Percentiles rank a stretch among this genome's conserved stretches.
phyloP scores from a whole-genome alignment of 1,284 basidiomycete genomes.

The Ustilago xerochloae region DNA sequence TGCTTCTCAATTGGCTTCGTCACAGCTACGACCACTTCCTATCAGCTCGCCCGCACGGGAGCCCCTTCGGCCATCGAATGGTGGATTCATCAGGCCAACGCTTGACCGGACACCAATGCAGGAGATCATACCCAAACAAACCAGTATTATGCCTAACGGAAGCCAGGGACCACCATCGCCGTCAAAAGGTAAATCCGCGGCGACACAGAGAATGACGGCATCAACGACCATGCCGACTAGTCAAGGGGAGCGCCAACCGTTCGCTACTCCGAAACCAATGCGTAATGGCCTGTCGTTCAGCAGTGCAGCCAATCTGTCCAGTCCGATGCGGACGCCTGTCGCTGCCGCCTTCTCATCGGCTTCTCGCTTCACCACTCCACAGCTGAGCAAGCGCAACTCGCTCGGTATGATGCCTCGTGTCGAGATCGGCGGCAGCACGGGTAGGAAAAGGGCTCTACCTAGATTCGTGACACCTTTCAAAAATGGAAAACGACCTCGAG shows the following conservation, averaged over 20 bases:
- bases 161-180: not conserved
- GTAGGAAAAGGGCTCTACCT: slow-evolving; percentile 27
- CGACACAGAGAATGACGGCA: not conserved
- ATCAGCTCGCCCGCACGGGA: not conserved
- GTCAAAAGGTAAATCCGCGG: not conserved
- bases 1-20: slow-evolving; percentile 15
- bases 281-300: slow-evolving; percentile 1
- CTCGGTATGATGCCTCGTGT: slow-evolving; percentile 45
- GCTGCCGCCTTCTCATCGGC: not conserved
- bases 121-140: slow-evolving; percentile 22
- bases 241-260: slow-evolving; percentile 9
- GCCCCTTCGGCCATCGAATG: not conserved
- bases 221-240: not conserved
- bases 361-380: slow-evolving; percentile 30
- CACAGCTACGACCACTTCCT: not conserved
- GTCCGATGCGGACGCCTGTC: slow-evolving; percentile 15
- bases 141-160: not conserved
- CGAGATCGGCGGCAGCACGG: slow-evolving; percentile 24
- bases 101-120: slow-evolving; percentile 18
- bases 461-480: slow-evolving; percentile 59
- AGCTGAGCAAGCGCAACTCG: slow-evolving; percentile 34
- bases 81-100: not conserved
- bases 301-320: slow-evolving; percentile 3
- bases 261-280: slow-evolving; percentile 20
- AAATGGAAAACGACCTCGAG: slow-evolving; percentile 34